Evolutionary conservation across 2,329 filamentous ascomycete genomes (phyloP).

Genomic region (Chrysoporthe puriensis): DNA sequence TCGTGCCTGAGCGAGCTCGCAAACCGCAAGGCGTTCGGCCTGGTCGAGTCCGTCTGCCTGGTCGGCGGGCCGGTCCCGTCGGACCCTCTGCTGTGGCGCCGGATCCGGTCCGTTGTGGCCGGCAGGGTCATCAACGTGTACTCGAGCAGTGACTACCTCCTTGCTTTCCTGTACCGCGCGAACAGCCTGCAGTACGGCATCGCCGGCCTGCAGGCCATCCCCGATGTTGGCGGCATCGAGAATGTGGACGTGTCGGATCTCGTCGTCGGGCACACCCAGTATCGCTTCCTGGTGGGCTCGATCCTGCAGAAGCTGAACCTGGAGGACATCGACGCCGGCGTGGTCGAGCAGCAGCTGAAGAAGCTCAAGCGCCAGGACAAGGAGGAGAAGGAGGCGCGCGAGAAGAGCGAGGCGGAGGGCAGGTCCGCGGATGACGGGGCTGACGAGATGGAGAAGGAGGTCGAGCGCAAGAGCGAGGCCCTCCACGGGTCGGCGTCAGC

Average conservation of each 20-base stretch:
- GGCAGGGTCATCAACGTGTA: constrained; percentile 87
- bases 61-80: constrained; percentile 82
- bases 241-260: constrained; percentile 58
- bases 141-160: constrained; percentile 83
- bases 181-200: constrained; percentile 82
- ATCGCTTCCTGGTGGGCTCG: constrained; percentile 49
- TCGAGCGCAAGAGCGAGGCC: constrained; percentile 15
- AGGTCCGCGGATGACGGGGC: constrained; percentile 25
- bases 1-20: constrained; percentile 78
- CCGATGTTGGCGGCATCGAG: constrained; percentile 68
- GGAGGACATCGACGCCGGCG: constrained; percentile 24
- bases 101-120: constrained; percentile 76
- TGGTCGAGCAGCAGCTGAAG: constrained; percentile 26
- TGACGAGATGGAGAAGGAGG: constrained; percentile 27
- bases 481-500: constrained; percentile 12
- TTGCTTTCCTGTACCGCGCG: constrained; percentile 85
- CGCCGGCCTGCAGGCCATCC: constrained; percentile 77
- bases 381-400: constrained; percentile 25
- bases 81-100: constrained; percentile 71
- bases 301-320: constrained; percentile 43
- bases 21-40: constrained; percentile 77
- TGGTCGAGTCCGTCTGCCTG: constrained; percentile 82
- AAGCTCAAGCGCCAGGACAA: constrained; percentile 27
- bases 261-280: constrained; percentile 47
- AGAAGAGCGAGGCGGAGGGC: constrained; percentile 21